phyloP scores from a whole-genome alignment of 2,329 filamentous ascomycete species.

The Juglanconis sp. region DNA sequence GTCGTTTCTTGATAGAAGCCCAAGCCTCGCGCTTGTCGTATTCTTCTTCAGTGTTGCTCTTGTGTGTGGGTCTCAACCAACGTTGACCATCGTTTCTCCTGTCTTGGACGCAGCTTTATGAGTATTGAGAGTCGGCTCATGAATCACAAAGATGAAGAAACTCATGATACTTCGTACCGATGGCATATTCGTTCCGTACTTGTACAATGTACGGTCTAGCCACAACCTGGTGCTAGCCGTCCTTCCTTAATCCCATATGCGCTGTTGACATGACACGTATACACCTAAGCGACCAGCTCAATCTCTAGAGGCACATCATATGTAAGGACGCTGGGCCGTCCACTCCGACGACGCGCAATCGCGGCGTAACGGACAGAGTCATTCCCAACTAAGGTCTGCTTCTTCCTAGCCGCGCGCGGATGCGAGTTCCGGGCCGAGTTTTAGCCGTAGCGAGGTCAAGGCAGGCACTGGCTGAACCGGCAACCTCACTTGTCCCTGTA shows the following conservation, averaged over 20 bases:
- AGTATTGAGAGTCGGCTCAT: not conserved
- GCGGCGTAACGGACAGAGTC: not conserved
- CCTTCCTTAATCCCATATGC: not conserved
- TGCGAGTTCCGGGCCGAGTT: not conserved
- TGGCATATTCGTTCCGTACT: no score
- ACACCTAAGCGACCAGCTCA: not conserved
- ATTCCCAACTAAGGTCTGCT: not conserved
- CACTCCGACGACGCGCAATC: not conserved
- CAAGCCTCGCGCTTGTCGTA: not conserved
- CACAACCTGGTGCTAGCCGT: not conserved
- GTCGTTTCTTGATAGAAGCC: not conserved
- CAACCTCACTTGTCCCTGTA: not conserved
- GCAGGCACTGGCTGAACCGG: not conserved
- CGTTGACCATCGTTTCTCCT: not conserved
- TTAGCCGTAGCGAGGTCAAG: constrained; percentile 1
- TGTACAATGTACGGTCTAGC: not conserved
- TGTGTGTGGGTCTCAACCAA: not conserved
- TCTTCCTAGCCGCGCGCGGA: not conserved
- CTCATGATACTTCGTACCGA: not conserved
- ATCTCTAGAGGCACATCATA: not conserved
- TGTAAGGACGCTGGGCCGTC: not conserved
- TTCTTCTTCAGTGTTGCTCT: not conserved
- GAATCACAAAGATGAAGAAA: not conserved
- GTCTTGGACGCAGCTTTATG: not conserved
- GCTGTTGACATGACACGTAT: not conserved